Percentiles rank a stretch among this genome's conserved stretches.
These are phyloP conservation scores for Yamadazyma conglobata DNA, from an alignment of 1,139 yeast genomes.

Conservation along the genomic window DNA sequence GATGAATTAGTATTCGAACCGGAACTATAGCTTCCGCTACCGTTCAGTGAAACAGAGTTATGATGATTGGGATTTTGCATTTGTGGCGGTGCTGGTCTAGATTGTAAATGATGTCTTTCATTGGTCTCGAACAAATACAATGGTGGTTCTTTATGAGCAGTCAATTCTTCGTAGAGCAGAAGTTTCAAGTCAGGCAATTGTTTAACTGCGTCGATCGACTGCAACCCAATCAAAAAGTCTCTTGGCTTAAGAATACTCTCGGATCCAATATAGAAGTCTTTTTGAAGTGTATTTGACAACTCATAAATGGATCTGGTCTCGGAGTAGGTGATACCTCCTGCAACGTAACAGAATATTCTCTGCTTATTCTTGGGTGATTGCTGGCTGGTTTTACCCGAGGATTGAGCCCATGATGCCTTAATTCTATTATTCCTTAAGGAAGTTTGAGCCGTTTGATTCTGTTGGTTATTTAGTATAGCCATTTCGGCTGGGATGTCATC, in stretches of 20 bases:
- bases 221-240: slow-evolving; percentile 46
- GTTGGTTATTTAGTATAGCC: slow-evolving; percentile 25
- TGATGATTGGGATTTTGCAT: neutral
- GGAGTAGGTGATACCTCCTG: slow-evolving; percentile 87
- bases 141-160: slow-evolving; percentile 31
- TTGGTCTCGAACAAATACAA: slow-evolving; percentile 29
- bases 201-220: slow-evolving; percentile 37
- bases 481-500: slow-evolving; percentile 45
- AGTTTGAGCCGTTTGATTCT: slow-evolving; percentile 11
- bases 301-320: slow-evolving; percentile 80
- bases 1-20: slow-evolving; percentile 2
- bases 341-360: slow-evolving; percentile 72
- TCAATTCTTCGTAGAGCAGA: slow-evolving; percentile 25
- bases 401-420: slow-evolving; percentile 78
- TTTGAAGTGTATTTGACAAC: slow-evolving; percentile 56
- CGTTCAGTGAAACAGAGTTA: no score
- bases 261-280: slow-evolving; percentile 81
- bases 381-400: slow-evolving; percentile 31
- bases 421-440: slow-evolving; percentile 71
- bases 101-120: slow-evolving; percentile 13
- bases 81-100: slow-evolving; percentile 4
- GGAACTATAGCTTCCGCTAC: no score
- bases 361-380: slow-evolving; percentile 50
- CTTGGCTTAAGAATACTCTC: slow-evolving; percentile 72
- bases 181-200: slow-evolving; percentile 31